Percentiles rank a stretch among this genome's conserved stretches.
These are phyloP conservation scores for Chalciporus chontae DNA, from an alignment of 768 basidiomycete genomes.

Conservation along the genomic window DNA sequence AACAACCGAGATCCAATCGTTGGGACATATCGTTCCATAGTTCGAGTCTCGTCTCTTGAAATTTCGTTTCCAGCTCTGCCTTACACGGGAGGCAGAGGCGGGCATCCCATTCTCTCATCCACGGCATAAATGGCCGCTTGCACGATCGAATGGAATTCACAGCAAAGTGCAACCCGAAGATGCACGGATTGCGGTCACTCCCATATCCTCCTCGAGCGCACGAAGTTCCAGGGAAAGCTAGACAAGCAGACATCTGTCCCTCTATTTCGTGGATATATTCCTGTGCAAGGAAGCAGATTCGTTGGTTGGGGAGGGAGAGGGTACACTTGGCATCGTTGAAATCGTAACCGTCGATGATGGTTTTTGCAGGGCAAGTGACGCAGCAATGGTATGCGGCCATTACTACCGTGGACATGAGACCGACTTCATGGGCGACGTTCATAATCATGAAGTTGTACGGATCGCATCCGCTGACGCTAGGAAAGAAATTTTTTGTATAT, in stretches of 20 bases:
- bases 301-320: background rate
- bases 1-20: conserved; percentile 1
- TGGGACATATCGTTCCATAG: conserved; percentile 4
- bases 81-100: background rate
- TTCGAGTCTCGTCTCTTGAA: background rate
- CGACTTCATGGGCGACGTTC: conserved; percentile 13
- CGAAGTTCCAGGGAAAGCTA: background rate
- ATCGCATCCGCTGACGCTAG: conserved; percentile 7
- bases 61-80: background rate
- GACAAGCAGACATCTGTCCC: background rate
- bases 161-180: background rate
- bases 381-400: conserved; percentile 4
- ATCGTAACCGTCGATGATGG: conserved; percentile 10
- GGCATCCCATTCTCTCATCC: background rate
- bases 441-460: conserved; percentile 12
- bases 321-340: background rate
- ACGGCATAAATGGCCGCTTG: background rate
- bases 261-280: background rate
- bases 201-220: background rate
- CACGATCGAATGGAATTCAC: background rate
- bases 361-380: conserved; percentile 4
- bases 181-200: background rate
- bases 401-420: background rate
- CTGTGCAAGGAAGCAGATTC: conserved; percentile 2
- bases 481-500: background rate